phyloP scores from a whole-genome alignment of 2,329 filamentous ascomycete species.

The Ascochyta pisi region DNA sequence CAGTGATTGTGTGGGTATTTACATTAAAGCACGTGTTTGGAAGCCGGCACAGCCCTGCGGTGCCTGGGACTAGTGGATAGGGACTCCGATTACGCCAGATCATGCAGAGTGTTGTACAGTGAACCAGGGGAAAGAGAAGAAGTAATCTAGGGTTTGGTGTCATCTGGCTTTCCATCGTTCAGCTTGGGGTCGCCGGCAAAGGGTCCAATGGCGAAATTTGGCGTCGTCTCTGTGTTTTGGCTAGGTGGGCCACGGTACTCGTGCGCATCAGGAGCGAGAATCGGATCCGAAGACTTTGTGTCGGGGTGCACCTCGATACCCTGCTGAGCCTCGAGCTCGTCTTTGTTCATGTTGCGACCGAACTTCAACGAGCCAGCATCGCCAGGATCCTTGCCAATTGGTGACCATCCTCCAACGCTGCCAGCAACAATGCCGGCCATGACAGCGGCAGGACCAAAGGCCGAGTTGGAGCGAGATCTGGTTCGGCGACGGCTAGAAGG shows the following conservation, averaged over 20 bases:
- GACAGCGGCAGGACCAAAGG: constrained; percentile 75
- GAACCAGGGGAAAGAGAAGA: background rate
- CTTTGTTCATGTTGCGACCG: constrained; percentile 39
- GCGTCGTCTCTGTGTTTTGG: constrained; percentile 54
- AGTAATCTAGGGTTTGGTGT: constrained; percentile 5
- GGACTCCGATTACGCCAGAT: constrained; percentile 7
- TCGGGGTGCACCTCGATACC: constrained; percentile 58
- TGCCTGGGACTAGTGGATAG: background rate
- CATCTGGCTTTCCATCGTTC: constrained; percentile 20
- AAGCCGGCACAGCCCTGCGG: constrained; percentile 1
- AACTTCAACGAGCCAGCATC: constrained; percentile 53
- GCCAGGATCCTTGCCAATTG: constrained; percentile 61
- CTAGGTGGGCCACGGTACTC: constrained; percentile 52
- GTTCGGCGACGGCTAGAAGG: constrained; percentile 65
- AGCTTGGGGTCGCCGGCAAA: constrained; percentile 51
- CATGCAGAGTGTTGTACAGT: constrained; percentile 5
- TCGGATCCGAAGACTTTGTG: constrained; percentile 56
- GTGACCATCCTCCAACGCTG: constrained; percentile 78
- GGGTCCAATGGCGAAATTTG: constrained; percentile 52
- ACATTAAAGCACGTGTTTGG: constrained; percentile 9
- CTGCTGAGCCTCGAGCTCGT: constrained; percentile 53
- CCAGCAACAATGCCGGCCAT: constrained; percentile 86
- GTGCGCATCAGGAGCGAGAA: constrained; percentile 54
- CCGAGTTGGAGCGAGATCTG: constrained; percentile 74
- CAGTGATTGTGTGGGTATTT: constrained; percentile 9